Conservation (phyloP, 306 rosid species). For the Quercus agrifolia region DNA sequence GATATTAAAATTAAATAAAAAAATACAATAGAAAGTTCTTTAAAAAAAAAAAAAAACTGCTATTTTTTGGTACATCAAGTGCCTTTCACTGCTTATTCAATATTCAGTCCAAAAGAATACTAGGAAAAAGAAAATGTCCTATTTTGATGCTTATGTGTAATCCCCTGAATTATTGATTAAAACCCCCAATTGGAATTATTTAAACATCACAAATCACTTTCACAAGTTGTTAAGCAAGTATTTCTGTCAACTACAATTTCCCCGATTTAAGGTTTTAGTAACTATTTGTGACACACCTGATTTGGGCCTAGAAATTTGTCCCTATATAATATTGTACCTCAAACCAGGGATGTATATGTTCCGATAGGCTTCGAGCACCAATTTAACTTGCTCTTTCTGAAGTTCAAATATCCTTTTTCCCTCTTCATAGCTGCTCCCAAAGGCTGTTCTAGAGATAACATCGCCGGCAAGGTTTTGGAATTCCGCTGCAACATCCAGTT, state of each 20-base stretch:
- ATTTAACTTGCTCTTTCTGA: slow-evolving; percentile 27
- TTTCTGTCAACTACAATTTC: neutral
- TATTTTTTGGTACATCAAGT: too few relatives aligned
- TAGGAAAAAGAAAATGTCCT: too few relatives aligned
- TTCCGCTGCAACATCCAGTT: slow-evolving; percentile 37
- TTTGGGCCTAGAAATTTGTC: neutral
- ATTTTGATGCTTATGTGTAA: neutral
- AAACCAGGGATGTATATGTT: slow-evolving; percentile 42
- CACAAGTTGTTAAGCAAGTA: neutral
- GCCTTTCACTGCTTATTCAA: too few relatives aligned
- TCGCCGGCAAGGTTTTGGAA: slow-evolving; percentile 30
- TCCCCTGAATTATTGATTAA: neutral
- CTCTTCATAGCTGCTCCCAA: slow-evolving; percentile 42
- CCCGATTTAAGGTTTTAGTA: neutral
- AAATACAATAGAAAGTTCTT: too few relatives aligned
- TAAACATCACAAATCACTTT: neutral
- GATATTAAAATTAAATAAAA: neutral
- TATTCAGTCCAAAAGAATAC: too few relatives aligned
- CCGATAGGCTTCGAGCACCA: slow-evolving; percentile 34
- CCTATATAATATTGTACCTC: slow-evolving; percentile 15
- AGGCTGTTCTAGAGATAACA: slow-evolving; percentile 43
- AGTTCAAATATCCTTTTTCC: slow-evolving; percentile 47
- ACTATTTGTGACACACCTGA: neutral
- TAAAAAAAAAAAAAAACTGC: too few relatives aligned
- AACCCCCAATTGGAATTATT: neutral